phyloP scores from a whole-genome alignment of 1,284 basidiomycete genomes.

The Albatrellus sp. region DNA sequence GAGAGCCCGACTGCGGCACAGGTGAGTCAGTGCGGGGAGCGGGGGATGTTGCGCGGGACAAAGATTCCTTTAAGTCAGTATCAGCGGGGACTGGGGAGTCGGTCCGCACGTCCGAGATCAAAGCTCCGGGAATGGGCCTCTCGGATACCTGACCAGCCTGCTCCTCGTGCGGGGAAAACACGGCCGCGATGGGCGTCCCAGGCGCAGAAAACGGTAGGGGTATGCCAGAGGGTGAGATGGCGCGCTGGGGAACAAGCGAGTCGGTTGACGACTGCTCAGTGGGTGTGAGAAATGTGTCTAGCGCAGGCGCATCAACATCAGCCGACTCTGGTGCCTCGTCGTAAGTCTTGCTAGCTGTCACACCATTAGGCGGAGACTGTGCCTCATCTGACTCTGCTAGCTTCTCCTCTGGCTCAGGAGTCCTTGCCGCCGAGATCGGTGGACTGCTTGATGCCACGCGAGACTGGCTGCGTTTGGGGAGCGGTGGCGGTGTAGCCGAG shows the following conservation, averaged over 20 bases:
- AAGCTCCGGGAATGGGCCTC: no score
- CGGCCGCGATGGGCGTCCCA: constrained; percentile 2
- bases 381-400: not conserved
- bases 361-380: not conserved
- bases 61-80: constrained; percentile 6
- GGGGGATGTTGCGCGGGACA: constrained; percentile 13
- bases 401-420: not conserved
- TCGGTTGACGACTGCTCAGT: constrained; percentile 17
- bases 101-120: no score
- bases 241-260: constrained; percentile 6
- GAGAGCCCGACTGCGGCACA: no score
- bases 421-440: not conserved
- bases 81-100: not conserved
- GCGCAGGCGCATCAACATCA: constrained; percentile 1
- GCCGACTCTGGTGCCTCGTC: not conserved
- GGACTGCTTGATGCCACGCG: not conserved
- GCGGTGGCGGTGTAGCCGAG: constrained; percentile 2
- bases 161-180: constrained; percentile 5
- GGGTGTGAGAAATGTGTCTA: constrained; percentile 21
- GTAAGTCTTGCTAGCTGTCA: no score
- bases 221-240: constrained; percentile 15
- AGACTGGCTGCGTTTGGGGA: constrained; percentile 5
- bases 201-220: constrained; percentile 31
- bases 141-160: no score
- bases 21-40: constrained; percentile 6